A percentile compares a stretch with the other conserved stretches of the same genome.
Conservation (phyloP, 179 eudicot species). For the Spergularia azorica region DNA sequence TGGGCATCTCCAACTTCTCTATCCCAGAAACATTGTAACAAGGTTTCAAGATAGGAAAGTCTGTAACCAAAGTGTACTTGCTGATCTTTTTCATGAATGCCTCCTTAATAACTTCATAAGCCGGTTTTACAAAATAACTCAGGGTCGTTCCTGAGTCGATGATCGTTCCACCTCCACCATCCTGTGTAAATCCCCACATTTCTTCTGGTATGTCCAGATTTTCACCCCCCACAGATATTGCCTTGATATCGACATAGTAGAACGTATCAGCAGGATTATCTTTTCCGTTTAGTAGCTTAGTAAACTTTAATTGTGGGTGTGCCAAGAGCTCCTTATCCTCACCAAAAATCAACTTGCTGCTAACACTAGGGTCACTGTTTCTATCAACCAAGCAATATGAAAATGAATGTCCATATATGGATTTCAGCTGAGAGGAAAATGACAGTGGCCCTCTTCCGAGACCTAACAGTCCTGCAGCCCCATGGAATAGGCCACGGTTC, state of each 20-base stretch:
- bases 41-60: slow-evolving; percentile 39
- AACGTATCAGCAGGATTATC: slow-evolving; percentile 49
- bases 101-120: slow-evolving; percentile 39
- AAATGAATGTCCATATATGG: slow-evolving; percentile 50
- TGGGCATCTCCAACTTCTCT: slow-evolving; percentile 35
- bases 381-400: slow-evolving; percentile 53
- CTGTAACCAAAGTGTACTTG: slow-evolving; percentile 36
- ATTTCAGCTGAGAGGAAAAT: slow-evolving; percentile 47
- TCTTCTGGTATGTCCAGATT: slow-evolving; percentile 37
- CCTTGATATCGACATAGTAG: slow-evolving; percentile 43
- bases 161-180: slow-evolving; percentile 51
- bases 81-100: slow-evolving; percentile 38
- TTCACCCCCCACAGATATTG: slow-evolving; percentile 42
- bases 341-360: slow-evolving; percentile 53
- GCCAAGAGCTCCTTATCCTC: slow-evolving; percentile 40
- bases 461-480: slow-evolving; percentile 52
- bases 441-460: slow-evolving; percentile 57
- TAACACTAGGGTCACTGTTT: slow-evolving; percentile 45
- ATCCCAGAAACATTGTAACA: slow-evolving; percentile 49
- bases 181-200: slow-evolving; percentile 40
- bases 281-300: slow-evolving; percentile 35
- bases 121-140: slow-evolving; percentile 46
- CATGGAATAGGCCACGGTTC: slow-evolving; percentile 60
- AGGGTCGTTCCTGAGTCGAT: slow-evolving; percentile 52
- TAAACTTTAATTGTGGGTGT: slow-evolving; percentile 42